phyloP scores from a whole-genome alignment of 169 alveolate genomes.

The Eimeria falciformis region DNA sequence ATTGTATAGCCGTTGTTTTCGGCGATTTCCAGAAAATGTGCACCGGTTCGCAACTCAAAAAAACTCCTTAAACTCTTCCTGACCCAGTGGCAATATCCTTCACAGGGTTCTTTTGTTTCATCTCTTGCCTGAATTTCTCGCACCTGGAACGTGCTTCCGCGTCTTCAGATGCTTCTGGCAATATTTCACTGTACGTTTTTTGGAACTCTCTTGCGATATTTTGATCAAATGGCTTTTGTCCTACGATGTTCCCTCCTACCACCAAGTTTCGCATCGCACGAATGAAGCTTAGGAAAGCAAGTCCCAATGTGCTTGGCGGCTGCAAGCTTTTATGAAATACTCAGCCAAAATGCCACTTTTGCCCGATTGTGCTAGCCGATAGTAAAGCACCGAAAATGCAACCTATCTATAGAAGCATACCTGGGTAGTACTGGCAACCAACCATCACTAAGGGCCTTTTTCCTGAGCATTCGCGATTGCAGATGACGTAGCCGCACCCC shows the following conservation, averaged over 20 bases:
- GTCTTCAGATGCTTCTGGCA: slow-evolving; percentile 37
- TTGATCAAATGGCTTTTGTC: not conserved
- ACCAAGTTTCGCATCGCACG: not conserved
- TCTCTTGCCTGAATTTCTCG: slow-evolving; percentile 13
- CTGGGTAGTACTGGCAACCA: slow-evolving; percentile 73
- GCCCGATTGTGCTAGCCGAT: not conserved
- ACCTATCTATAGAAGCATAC: not conserved
- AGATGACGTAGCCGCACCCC: slow-evolving; percentile 68
- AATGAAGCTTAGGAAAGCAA: not conserved
- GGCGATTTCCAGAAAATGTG: no score
- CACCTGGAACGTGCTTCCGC: not conserved
- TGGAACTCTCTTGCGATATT: not conserved
- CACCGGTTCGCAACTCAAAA: no score
- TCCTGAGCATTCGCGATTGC: slow-evolving; percentile 6
- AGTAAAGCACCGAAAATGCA: not conserved
- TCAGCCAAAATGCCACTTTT: not conserved
- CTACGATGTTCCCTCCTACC: slow-evolving; percentile 41
- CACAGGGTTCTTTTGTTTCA: slow-evolving; percentile 1
- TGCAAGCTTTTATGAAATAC: not conserved
- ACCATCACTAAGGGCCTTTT: slow-evolving; percentile 16
- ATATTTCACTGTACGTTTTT: not conserved
- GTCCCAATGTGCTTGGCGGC: not conserved
- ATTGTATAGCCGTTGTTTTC: no score
- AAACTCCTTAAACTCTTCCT: no score
- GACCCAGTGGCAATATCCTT: not conserved